Evolutionary conservation across 164 flowering plant species (phyloP).

Genomic region (Kingdonia uniflora): DNA sequence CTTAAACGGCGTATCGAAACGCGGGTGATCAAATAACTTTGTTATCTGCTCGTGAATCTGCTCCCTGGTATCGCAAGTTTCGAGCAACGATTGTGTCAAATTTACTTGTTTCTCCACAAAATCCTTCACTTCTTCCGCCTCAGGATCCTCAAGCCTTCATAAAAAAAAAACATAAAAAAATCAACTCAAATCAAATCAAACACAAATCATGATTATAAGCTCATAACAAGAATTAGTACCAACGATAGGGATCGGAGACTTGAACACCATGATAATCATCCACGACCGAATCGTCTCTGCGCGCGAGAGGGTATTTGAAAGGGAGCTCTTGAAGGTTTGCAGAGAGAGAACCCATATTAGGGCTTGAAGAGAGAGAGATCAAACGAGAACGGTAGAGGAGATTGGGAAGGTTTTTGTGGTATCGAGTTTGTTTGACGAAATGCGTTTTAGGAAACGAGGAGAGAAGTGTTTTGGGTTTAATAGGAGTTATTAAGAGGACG

Average conservation of each 20-base stretch:
- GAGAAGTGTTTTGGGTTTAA: background rate
- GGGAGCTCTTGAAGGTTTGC: slow-evolving; percentile 12
- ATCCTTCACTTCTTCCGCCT: slow-evolving; percentile 78
- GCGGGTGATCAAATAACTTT: slow-evolving; percentile 63
- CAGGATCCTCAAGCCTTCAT: slow-evolving; percentile 91
- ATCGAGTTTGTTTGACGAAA: background rate
- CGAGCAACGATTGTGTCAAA: slow-evolving; percentile 54
- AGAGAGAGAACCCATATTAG: slow-evolving; percentile 40
- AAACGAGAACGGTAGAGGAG: background rate
- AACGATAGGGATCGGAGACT: slow-evolving; percentile 79
- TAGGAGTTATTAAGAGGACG: background rate
- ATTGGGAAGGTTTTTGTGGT: background rate
- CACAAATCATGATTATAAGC: background rate
- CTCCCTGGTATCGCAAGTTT: slow-evolving; percentile 59
- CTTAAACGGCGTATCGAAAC: slow-evolving; percentile 63
- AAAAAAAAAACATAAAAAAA: background rate
- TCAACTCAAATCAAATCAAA: background rate
- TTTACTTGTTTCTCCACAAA: slow-evolving; percentile 77
- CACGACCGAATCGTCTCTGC: slow-evolving; percentile 69
- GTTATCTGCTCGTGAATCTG: slow-evolving; percentile 62
- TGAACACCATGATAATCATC: slow-evolving; percentile 69
- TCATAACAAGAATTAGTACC: slow-evolving; percentile 27
- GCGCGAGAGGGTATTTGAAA: slow-evolving; percentile 45
- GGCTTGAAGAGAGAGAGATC: background rate
- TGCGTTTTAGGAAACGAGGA: no score